A percentile compares a stretch with the other conserved stretches of the same genome.
Conservation (phyloP, 768 basidiomycete species). For the Lentinula sp. region DNA sequence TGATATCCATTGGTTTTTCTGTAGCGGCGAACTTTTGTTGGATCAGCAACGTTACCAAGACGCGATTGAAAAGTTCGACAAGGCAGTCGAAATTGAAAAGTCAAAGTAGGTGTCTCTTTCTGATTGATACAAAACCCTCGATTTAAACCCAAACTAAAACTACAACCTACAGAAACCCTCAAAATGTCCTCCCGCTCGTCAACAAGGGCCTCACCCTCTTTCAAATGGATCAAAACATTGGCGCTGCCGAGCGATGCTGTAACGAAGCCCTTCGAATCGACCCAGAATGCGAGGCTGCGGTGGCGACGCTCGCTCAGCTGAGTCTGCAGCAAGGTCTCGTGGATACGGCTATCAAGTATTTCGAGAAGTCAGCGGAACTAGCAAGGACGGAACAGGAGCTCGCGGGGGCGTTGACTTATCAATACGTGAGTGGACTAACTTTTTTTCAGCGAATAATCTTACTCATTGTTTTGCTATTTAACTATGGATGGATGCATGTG, state of each 20-base stretch:
- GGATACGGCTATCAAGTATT: slow-evolving; percentile 80
- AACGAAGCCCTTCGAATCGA: slow-evolving; percentile 85
- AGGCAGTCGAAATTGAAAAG: slow-evolving; percentile 84
- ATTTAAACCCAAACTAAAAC: not conserved
- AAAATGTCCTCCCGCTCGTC: slow-evolving; percentile 90
- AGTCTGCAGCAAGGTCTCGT: slow-evolving; percentile 88
- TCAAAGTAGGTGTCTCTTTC: slow-evolving; percentile 34
- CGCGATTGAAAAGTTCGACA: slow-evolving; percentile 88
- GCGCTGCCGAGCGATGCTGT: slow-evolving; percentile 77
- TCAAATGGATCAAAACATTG: slow-evolving; percentile 92
- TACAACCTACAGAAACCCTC: slow-evolving; percentile 20
- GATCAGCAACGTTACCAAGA: slow-evolving; percentile 89
- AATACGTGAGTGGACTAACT: slow-evolving; percentile 51
- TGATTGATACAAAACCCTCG: not conserved
- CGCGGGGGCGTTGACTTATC: slow-evolving; percentile 67
- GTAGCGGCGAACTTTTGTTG: slow-evolving; percentile 87
- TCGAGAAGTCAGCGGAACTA: slow-evolving; percentile 76
- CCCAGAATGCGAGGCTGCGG: slow-evolving; percentile 92
- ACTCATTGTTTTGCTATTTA: not conserved
- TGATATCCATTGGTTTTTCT: not conserved
- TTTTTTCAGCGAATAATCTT: not conserved
- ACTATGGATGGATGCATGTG: no score
- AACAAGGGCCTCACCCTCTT: slow-evolving; percentile 97
- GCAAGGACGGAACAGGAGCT: slow-evolving; percentile 91
- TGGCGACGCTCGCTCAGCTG: slow-evolving; percentile 93